phyloP scores from a whole-genome alignment of 2,329 filamentous ascomycete species.

The Aureobasidium lini region DNA sequence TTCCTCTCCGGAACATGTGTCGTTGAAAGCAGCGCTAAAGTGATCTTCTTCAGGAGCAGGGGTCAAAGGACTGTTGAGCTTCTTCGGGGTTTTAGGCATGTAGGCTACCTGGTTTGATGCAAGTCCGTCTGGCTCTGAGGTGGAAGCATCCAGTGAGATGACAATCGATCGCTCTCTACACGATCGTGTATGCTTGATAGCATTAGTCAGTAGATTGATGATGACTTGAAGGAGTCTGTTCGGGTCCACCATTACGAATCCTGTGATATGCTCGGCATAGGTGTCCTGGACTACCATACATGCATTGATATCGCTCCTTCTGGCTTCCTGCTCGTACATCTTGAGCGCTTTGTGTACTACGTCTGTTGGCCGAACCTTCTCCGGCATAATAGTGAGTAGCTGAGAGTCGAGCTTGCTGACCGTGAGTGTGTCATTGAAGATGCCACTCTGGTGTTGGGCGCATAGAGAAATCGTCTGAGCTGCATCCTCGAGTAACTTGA shows the following conservation, averaged over 20 bases:
- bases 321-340: constrained; percentile 19
- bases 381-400: constrained; percentile 14
- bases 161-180: background rate
- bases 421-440: constrained; percentile 41
- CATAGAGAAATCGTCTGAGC: constrained; percentile 26
- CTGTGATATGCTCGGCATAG: background rate
- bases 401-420: constrained; percentile 26
- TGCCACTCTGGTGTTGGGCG: constrained; percentile 29
- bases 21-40: background rate
- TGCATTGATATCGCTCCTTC: constrained; percentile 13
- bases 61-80: background rate
- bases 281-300: background rate
- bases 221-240: constrained; percentile 25
- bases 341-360: constrained; percentile 17
- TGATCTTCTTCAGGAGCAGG: background rate
- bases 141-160: constrained; percentile 7
- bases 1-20: background rate
- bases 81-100: background rate
- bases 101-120: background rate
- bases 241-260: constrained; percentile 24
- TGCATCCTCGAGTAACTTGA: constrained; percentile 19
- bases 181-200: constrained; percentile 20
- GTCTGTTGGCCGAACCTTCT: constrained; percentile 14
- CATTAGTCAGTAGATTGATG: constrained; percentile 26
- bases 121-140: background rate